Conservation (phyloP, 768 basidiomycete genomes). For the Tulasnella sp. region DNA sequence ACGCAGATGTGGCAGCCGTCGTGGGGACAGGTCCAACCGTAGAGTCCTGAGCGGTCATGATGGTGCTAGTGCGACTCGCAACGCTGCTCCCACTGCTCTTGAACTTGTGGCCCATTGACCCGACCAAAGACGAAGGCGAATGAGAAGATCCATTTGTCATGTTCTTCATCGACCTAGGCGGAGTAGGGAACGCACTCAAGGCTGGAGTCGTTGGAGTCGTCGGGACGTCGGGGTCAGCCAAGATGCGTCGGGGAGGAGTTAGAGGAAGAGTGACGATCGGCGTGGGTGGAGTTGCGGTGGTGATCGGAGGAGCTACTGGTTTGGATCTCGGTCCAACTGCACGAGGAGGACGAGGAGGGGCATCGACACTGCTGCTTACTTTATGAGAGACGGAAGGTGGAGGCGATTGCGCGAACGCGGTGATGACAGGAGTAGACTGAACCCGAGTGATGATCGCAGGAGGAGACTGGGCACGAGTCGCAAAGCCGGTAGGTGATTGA, state of each 20-base stretch:
- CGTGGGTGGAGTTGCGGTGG: neutral
- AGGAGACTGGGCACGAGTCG: neutral
- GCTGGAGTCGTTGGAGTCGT: conserved; percentile 8
- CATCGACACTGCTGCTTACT: neutral
- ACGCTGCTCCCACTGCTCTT: neutral
- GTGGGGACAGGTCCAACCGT: neutral
- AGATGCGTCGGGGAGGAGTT: neutral
- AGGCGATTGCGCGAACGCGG: neutral
- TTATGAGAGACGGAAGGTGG: neutral
- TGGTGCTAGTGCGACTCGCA: neutral
- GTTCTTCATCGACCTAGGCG: neutral
- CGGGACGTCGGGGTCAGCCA: conserved; percentile 11
- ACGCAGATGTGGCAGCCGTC: neutral
- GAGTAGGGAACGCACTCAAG: neutral
- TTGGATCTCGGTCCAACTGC: neutral
- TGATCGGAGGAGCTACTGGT: neutral
- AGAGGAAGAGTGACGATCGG: neutral
- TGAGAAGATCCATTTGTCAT: neutral
- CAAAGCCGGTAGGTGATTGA: neutral
- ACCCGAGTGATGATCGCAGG: neutral
- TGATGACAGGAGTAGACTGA: neutral
- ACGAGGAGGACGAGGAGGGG: neutral
- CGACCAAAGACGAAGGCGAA: neutral
- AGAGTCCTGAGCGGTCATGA: neutral
- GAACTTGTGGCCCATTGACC: neutral